Base-by-base conservation (phyloP, 2,329 filamentous ascomycete species). In the Arthrobotrys sinensis region DNA sequence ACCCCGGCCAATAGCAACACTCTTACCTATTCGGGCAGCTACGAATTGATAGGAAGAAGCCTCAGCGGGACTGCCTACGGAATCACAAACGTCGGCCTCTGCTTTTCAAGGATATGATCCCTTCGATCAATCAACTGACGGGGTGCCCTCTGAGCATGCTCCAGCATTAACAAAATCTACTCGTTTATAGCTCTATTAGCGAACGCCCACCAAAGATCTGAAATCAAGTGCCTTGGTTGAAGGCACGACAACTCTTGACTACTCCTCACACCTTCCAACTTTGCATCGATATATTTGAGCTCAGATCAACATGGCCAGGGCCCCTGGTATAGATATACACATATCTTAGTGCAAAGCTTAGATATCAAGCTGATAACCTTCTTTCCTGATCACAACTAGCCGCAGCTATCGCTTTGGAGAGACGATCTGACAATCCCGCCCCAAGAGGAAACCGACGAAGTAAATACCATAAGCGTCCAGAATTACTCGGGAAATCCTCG, bases 311-410 rank as follows among this genome's bases (percentile, higher is more conserved):
- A 43, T 34, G 14, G 21, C 48, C 21, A 21, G 69, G 50, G 7
- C 11, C 10, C 38, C 34, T 38, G 8, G 62, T 43, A 48, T 40
- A 28, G 60, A 60, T 62, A 48, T 36, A 48, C 12, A 19, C 40
- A 45, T 68, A 75, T 67, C 63, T 75, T 75, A 75, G 52, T 63
- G 24, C 34, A 50, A 68, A 62, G 52, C 40, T 63, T 68, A 75
- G 70, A 75, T 75, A 75, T 50, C 52, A 32, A 8, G 24, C 2
- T 45, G 70, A 75, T 68, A 63, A 45, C 19, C 19, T 62, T 75
- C 70, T 75, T 75, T 62, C 70, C 63, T 53, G 24, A 75, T 67
- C 63, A 50, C 40, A 43, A 12, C 43, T 73, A 73, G 69, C 21
- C 63, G 6, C 19, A 14, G 14, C 16, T 32, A 2, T 66, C 19